Evolutionary conservation across 192 early-diverging fungal species (phyloP).

Genomic region (Coemansia sp.): DNA sequence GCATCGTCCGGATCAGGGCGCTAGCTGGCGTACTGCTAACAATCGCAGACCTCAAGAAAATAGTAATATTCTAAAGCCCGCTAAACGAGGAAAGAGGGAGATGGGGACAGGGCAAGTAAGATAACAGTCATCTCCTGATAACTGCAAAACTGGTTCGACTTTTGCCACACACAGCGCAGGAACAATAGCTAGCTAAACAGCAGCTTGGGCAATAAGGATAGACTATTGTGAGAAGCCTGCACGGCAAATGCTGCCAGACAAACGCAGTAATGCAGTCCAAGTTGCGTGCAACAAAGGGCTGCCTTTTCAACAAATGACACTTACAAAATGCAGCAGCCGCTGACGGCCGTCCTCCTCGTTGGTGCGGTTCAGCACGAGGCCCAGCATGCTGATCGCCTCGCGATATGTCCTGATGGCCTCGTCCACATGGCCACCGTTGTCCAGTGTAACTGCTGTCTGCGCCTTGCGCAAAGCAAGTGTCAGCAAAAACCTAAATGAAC

Average conservation of each 20-base stretch:
- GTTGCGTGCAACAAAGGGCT: neutral
- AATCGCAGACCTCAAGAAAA: neutral
- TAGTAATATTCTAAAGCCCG: neutral
- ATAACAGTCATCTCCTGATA: neutral
- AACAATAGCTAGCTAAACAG: slow-evolving; percentile 3
- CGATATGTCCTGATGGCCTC: slow-evolving; percentile 52
- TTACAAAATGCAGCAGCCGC: slow-evolving; percentile 54
- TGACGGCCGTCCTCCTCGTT: slow-evolving; percentile 52
- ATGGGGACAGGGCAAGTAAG: slow-evolving; percentile 3
- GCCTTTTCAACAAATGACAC: slow-evolving; percentile 14
- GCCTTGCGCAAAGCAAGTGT: slow-evolving; percentile 54
- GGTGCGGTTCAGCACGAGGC: slow-evolving; percentile 49
- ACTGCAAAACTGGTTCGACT: neutral
- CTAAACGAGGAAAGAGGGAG: neutral
- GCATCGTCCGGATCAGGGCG: neutral
- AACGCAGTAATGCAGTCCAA: slow-evolving; percentile 8
- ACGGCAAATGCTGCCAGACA: slow-evolving; percentile 8
- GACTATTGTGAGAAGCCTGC: slow-evolving; percentile 7
- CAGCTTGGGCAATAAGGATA: neutral
- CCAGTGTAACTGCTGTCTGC: slow-evolving; percentile 51
- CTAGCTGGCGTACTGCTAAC: neutral
- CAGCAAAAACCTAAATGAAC: slow-evolving; percentile 55
- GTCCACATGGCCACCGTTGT: slow-evolving; percentile 51
- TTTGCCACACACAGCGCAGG: neutral
- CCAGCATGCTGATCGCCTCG: slow-evolving; percentile 57